Conservation (phyloP, 305 asterid genomes). For the Solanum aculeatissimum region DNA sequence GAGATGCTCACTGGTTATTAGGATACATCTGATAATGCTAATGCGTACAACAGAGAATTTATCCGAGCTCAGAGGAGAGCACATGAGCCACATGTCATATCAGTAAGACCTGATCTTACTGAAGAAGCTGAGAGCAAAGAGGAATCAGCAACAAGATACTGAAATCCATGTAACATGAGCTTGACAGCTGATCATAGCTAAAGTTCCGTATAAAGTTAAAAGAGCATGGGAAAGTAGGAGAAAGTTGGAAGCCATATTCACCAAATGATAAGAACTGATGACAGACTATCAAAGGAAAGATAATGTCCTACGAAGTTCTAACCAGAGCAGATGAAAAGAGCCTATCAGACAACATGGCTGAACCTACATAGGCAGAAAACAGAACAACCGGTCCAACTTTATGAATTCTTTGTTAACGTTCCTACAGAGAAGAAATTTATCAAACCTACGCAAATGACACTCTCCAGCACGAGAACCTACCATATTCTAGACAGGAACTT, state of each 20-base stretch:
- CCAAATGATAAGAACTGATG: constrained; percentile 8
- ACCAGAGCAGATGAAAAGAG: constrained; percentile 1
- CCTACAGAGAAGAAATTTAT: constrained; percentile 7
- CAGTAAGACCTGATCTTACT: not conserved
- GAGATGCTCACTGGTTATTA: not conserved
- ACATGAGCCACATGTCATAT: not conserved
- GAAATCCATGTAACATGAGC: not conserved
- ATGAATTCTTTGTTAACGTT: not conserved
- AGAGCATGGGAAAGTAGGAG: constrained; percentile 7
- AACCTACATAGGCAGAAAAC: constrained; percentile 6
- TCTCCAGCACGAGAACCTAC: constrained; percentile 10
- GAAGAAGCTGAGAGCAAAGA: not conserved
- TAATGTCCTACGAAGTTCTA: constrained; percentile 12
- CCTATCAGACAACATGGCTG: constrained; percentile 1
- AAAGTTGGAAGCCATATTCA: constrained; percentile 5
- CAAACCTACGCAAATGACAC: constrained; percentile 1
- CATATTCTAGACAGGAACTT: constrained; percentile 6
- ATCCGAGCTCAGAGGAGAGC: not conserved
- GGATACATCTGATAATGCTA: not conserved
- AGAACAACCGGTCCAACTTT: not conserved
- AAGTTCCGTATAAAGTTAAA: not conserved
- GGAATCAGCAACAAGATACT: not conserved
- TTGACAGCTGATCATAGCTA: not conserved
- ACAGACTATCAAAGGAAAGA: constrained; percentile 10
- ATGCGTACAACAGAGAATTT: not conserved